These are phyloP conservation scores for Gastroboletus turbinatus DNA, from an alignment of 1,284 basidiomycete species.

Conservation along the genomic window DNA sequence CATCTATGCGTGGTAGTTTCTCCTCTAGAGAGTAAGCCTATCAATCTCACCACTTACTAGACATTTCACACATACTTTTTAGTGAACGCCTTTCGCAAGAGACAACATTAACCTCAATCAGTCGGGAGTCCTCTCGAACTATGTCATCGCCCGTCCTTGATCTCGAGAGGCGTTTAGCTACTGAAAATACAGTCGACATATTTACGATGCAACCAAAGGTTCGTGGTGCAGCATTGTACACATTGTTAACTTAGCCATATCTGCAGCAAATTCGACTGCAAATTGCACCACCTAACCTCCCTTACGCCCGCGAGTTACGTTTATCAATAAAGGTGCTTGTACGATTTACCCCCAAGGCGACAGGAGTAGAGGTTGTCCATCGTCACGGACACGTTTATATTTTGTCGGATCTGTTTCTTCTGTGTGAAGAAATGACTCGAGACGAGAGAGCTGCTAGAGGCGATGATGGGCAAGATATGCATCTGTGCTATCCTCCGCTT, in stretches of 20 bases:
- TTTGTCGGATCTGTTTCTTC: constrained; percentile 88
- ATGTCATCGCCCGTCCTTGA: constrained; percentile 64
- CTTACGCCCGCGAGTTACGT: constrained; percentile 81
- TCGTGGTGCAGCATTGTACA: constrained; percentile 17
- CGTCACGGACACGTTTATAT: constrained; percentile 84
- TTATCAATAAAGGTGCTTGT: constrained; percentile 76
- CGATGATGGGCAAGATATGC: constrained; percentile 78
- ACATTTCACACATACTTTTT: constrained; percentile 4
- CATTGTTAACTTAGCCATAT: constrained; percentile 15
- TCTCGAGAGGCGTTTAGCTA: constrained; percentile 80
- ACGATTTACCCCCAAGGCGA: constrained; percentile 76
- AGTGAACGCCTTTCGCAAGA: constrained; percentile 63
- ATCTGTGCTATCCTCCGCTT: constrained; percentile 92
- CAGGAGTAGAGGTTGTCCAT: constrained; percentile 73
- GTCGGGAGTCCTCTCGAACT: constrained; percentile 48
- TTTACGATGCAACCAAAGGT: constrained; percentile 97
- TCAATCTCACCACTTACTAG: constrained; percentile 1
- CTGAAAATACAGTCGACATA: constrained; percentile 84
- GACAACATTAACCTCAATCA: constrained; percentile 54
- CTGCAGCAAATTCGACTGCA: constrained; percentile 85
- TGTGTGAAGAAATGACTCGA: constrained; percentile 80
- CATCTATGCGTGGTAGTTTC: constrained; percentile 51
- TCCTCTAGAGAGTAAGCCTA: constrained; percentile 54
- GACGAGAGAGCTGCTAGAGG: constrained; percentile 55
- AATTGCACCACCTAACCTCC: constrained; percentile 79